Conservation (phyloP, 2,329 filamentous ascomycete genomes). For the Exophiala viscosa region DNA sequence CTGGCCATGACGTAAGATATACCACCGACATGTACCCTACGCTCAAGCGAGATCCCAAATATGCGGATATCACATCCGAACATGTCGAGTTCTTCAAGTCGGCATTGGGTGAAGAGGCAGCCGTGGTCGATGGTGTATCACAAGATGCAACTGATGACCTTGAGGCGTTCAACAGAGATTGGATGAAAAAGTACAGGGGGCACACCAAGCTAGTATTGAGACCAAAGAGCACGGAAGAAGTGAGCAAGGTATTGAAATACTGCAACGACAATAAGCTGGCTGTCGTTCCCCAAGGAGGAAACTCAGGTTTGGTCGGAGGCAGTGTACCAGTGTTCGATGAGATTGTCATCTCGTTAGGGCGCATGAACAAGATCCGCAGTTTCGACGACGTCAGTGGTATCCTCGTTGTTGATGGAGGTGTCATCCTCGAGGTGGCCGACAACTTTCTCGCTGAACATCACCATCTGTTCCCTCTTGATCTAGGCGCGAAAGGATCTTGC, state of each 20-base stretch:
- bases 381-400: slow-evolving; percentile 93
- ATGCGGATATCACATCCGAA: slow-evolving; percentile 64
- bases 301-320: slow-evolving; percentile 91
- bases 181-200: slow-evolving; percentile 98
- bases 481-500: slow-evolving; percentile 97
- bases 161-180: slow-evolving; percentile 91
- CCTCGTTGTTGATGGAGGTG: slow-evolving; percentile 84
- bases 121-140: slow-evolving; percentile 79
- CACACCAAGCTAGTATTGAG: slow-evolving; percentile 84
- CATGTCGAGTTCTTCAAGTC: slow-evolving; percentile 80
- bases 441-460: slow-evolving; percentile 75
- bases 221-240: slow-evolving; percentile 77
- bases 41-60: slow-evolving; percentile 74
- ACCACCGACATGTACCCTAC: slow-evolving; percentile 79
- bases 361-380: slow-evolving; percentile 85
- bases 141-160: slow-evolving; percentile 73
- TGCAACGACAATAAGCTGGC: slow-evolving; percentile 91
- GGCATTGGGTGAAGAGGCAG: slow-evolving; percentile 73
- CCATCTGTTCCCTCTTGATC: slow-evolving; percentile 90
- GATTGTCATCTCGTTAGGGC: slow-evolving; percentile 84
- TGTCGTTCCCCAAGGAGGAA: slow-evolving; percentile 94
- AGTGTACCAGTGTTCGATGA: slow-evolving; percentile 97
- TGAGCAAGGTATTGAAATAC: slow-evolving; percentile 86
- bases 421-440: slow-evolving; percentile 85
- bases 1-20: slow-evolving; percentile 54